Percentiles rank a stretch among this genome's conserved stretches.
These are phyloP conservation scores for Fagus crenata DNA, from an alignment of 306 rosid species.

Conservation along the genomic window DNA sequence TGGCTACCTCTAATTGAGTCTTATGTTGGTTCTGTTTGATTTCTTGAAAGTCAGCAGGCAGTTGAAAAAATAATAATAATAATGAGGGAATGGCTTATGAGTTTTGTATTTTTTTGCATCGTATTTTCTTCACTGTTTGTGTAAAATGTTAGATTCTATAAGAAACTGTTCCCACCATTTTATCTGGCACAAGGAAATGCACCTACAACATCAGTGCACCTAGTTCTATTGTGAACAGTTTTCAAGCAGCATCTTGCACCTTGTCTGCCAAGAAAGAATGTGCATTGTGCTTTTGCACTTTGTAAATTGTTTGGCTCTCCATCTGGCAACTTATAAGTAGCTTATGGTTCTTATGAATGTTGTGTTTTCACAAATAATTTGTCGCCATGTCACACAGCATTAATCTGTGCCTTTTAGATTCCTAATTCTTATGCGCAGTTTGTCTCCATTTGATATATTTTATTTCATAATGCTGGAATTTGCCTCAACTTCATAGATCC, in stretches of 20 bases:
- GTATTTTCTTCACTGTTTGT: not conserved
- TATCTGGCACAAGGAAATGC: constrained; percentile 1
- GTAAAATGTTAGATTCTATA: not conserved
- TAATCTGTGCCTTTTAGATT: not conserved
- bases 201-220: not conserved
- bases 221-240: not conserved
- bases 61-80: not conserved
- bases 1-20: not conserved
- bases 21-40: not conserved
- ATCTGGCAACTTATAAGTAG: not conserved
- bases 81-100: not conserved
- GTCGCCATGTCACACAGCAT: not conserved
- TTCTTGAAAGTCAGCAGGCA: not conserved
- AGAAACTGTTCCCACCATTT: not conserved
- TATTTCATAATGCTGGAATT: not conserved
- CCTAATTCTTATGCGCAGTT: not conserved
- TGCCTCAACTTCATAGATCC: not conserved
- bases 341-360: not conserved
- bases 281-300: not conserved
- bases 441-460: not conserved
- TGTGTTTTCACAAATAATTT: not conserved
- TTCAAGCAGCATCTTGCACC: constrained; percentile 1
- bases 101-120: not conserved
- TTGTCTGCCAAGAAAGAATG: not conserved
- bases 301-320: not conserved